Conservation (phyloP, 768 basidiomycete genomes). For the Hypholoma sublateritium region DNA sequence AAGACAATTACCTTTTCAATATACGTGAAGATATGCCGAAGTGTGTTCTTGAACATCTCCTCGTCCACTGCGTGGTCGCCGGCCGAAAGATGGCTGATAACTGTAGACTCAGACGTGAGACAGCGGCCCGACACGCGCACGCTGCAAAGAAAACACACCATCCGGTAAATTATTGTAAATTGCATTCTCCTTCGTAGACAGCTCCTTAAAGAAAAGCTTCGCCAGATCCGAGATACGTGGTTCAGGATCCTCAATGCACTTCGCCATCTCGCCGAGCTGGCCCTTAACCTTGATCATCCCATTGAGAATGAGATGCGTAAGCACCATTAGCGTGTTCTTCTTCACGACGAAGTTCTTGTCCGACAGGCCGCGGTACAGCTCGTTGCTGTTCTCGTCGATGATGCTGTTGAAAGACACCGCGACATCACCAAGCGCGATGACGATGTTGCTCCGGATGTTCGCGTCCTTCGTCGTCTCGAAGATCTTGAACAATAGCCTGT, state of each 20-base stretch:
- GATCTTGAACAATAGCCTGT: conserved; percentile 88
- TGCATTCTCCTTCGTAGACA: conserved; percentile 97
- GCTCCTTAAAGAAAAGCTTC: conserved; percentile 96
- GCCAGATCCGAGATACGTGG: conserved; percentile 87
- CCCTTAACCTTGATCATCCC: conserved; percentile 99
- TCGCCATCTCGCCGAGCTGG: conserved; percentile 99
- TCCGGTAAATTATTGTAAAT: conserved; percentile 99
- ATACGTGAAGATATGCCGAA: conserved; percentile 94
- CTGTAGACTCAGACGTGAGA: conserved; percentile 32
- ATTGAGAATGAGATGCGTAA: conserved; percentile 94
- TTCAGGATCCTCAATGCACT: conserved; percentile 93
- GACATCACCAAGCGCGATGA: conserved; percentile 96
- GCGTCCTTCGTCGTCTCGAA: conserved; percentile 90
- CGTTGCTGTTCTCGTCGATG: conserved; percentile 95
- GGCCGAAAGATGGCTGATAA: conserved; percentile 92
- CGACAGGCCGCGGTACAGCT: conserved; percentile 90
- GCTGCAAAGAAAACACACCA: conserved; percentile 44
- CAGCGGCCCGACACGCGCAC: conserved; percentile 3
- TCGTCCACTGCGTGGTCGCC: conserved; percentile 93
- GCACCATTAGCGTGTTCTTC: conserved; percentile 99
- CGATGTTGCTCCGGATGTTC: conserved; percentile 92
- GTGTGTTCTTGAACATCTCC: conserved; percentile 86
- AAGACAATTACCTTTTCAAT: conserved; percentile 78
- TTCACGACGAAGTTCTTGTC: conserved; percentile 89
- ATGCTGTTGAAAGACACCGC: conserved; percentile 98